Evolutionary conservation across 192 early-diverging fungal species (phyloP).

Genomic region (Umbelopsis sp.): DNA sequence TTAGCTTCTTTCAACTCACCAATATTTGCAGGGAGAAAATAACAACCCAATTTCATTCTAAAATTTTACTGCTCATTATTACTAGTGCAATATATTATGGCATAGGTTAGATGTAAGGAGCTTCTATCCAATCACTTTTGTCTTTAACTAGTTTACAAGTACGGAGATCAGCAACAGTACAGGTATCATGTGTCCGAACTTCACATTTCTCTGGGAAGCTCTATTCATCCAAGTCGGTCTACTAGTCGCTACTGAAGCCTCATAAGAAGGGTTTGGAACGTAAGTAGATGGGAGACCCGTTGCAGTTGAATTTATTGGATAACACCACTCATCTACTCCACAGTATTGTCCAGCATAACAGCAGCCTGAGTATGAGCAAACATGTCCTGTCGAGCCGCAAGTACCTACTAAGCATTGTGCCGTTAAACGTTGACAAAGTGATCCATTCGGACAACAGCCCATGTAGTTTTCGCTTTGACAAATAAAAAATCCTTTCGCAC

Average conservation of each 20-base stretch:
- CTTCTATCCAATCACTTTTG: no score
- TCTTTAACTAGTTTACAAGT: no score
- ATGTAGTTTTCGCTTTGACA: neutral
- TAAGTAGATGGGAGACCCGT: neutral
- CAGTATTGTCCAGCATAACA: conserved; percentile 5
- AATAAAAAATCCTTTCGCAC: neutral
- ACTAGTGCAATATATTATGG: no score
- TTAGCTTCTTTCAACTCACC: no score
- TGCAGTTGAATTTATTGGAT: neutral
- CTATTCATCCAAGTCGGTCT: no score
- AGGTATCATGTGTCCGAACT: no score
- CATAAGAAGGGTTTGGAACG: neutral
- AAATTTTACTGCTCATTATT: no score
- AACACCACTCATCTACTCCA: neutral
- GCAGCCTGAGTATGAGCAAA: neutral
- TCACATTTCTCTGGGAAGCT: no score
- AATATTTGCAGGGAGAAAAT: no score
- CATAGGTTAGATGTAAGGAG: no score
- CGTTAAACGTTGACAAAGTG: neutral
- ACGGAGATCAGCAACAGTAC: no score
- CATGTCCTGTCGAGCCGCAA: neutral
- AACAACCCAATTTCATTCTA: no score
- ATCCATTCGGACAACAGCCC: neutral
- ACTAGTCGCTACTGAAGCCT: neutral
- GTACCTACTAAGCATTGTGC: neutral